Conservation (phyloP, 1,284 basidiomycete genomes). For the Trichosporon ovoides region DNA sequence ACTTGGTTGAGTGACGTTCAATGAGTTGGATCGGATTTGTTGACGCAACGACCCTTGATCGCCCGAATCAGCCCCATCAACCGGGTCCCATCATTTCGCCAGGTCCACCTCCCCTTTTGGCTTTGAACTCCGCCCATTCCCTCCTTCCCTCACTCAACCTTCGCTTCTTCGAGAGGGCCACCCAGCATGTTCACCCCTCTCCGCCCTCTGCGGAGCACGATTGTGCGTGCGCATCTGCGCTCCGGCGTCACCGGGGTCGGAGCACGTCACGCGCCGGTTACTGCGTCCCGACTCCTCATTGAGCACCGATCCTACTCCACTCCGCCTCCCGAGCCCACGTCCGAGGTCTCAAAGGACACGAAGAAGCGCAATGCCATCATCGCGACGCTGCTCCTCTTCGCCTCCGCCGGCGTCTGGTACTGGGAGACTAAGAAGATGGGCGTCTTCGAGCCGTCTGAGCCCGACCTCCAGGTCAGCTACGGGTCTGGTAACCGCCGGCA, state of each 20-base stretch:
- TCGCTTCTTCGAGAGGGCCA: background rate
- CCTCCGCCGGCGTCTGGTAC: constrained; percentile 31
- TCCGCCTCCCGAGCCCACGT: too few species aligned
- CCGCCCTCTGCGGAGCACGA: background rate
- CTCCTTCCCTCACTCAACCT: background rate
- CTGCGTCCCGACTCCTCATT: background rate
- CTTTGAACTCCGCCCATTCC: too few species aligned
- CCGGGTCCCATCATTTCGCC: too few species aligned
- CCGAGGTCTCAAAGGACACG: constrained; percentile 6
- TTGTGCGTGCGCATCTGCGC: constrained; percentile 4
- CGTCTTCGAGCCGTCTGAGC: constrained; percentile 1
- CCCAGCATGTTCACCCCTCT: background rate
- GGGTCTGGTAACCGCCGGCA: constrained; percentile 14
- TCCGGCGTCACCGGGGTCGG: background rate
- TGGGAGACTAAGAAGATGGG: constrained; percentile 20
- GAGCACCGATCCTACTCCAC: background rate
- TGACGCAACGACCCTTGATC: background rate
- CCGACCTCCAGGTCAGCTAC: constrained; percentile 15
- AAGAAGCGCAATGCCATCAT: constrained; percentile 22
- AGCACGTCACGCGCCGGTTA: constrained; percentile 1
- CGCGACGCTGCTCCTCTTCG: constrained; percentile 27
- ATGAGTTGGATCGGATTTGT: constrained; percentile 1
- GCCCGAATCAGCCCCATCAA: background rate
- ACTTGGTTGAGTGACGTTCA: background rate
- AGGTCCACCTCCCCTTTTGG: too few species aligned